Evolutionary conservation across 2,329 filamentous ascomycete species (phyloP).

Genomic region (Atkinsonella texensis): DNA sequence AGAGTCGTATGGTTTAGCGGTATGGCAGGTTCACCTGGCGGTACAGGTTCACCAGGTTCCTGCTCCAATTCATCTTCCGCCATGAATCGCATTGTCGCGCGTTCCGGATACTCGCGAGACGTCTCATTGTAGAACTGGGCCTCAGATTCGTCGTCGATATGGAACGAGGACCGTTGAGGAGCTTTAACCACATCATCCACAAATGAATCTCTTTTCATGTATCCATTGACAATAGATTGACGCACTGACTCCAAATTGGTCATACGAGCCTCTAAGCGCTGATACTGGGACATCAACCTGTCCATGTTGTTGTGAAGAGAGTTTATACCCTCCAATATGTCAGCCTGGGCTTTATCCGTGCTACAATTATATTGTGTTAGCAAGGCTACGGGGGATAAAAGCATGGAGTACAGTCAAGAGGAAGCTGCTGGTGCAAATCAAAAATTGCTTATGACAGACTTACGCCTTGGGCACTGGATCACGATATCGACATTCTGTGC

Average conservation of each 20-base stretch:
- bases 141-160: constrained; percentile 5
- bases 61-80: constrained; percentile 37
- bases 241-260: constrained; percentile 21
- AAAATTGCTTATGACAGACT: neutral
- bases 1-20: constrained; percentile 81
- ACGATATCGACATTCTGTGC: constrained; percentile 72
- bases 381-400: neutral
- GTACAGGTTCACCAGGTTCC: constrained; percentile 39
- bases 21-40: constrained; percentile 54
- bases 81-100: constrained; percentile 17
- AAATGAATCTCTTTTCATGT: constrained; percentile 17
- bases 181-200: constrained; percentile 19
- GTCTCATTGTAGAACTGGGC: constrained; percentile 12
- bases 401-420: no score
- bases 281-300: constrained; percentile 25
- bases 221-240: constrained; percentile 6
- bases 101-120: constrained; percentile 17
- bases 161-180: constrained; percentile 11
- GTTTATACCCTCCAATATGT: constrained; percentile 45
- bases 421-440: no score
- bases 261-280: constrained; percentile 25
- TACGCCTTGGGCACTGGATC: constrained; percentile 88
- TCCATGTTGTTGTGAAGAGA: constrained; percentile 27
- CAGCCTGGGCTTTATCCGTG: constrained; percentile 47
- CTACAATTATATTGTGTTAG: constrained; percentile 19